phyloP scores from a whole-genome alignment of 768 basidiomycete species.

The Cystoderma amianthinum region DNA sequence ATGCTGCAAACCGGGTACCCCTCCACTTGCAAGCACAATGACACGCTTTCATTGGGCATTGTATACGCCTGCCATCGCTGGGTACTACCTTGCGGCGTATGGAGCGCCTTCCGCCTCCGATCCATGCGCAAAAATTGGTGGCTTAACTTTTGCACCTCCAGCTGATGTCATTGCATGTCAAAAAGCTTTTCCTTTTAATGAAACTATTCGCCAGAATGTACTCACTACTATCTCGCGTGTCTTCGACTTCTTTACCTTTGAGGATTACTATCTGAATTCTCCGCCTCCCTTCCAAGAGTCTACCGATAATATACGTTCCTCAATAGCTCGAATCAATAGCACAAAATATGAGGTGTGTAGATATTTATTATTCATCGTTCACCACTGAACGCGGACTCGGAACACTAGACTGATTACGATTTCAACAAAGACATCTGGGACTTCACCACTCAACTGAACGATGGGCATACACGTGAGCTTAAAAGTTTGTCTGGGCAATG shows the following conservation, averaged over 20 bases:
- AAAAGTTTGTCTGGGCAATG: no score
- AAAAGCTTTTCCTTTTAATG: slow-evolving; percentile 51
- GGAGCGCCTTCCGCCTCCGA: slow-evolving; percentile 21
- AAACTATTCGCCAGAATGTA: slow-evolving; percentile 48
- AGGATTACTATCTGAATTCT: slow-evolving; percentile 41
- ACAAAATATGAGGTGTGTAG: slow-evolving; percentile 37
- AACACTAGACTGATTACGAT: slow-evolving; percentile 53
- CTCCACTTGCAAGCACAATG: no score
- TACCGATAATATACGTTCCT: slow-evolving; percentile 44
- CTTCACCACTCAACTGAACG: slow-evolving; percentile 49
- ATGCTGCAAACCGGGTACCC: no score
- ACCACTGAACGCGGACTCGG: slow-evolving; percentile 1
- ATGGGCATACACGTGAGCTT: slow-evolving; percentile 59
- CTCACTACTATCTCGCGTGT: slow-evolving; percentile 37
- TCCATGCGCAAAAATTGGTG: slow-evolving; percentile 31
- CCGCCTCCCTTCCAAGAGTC: slow-evolving; percentile 51
- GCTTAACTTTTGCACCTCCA: slow-evolving; percentile 39
- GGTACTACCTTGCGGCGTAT: slow-evolving; percentile 4
- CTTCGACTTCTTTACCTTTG: slow-evolving; percentile 50
- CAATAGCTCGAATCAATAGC: slow-evolving; percentile 37
- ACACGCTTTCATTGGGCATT: no score
- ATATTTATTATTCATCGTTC: background rate
- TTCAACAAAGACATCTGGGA: slow-evolving; percentile 54
- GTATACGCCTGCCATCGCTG: slow-evolving; percentile 4
- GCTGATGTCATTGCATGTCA: slow-evolving; percentile 51